Conservation (phyloP, 2,329 filamentous ascomycete species). For the Penicillium sp. region DNA sequence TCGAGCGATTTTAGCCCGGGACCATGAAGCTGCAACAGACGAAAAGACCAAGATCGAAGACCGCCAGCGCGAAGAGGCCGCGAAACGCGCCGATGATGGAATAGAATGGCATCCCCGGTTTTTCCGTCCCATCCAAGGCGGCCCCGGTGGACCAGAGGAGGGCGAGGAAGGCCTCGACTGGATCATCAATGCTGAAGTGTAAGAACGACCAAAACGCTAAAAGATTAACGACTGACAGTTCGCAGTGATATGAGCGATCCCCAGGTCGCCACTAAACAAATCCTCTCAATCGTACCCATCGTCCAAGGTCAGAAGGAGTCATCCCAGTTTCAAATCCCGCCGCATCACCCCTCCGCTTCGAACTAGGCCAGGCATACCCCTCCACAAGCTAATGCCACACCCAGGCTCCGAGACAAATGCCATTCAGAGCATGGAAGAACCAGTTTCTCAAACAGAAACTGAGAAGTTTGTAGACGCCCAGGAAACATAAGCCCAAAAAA, state of each 20-base stretch:
- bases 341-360: slow-evolving; percentile 30
- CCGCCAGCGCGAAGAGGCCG: slow-evolving; percentile 82
- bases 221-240: background rate
- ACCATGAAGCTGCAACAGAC: slow-evolving; percentile 86
- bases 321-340: slow-evolving; percentile 57
- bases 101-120: slow-evolving; percentile 85
- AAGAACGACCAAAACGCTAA: slow-evolving; percentile 29
- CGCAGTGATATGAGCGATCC: slow-evolving; percentile 62
- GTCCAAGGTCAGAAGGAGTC: slow-evolving; percentile 68
- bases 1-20: slow-evolving; percentile 74
- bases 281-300: slow-evolving; percentile 81
- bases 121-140: slow-evolving; percentile 72
- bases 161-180: slow-evolving; percentile 89
- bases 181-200: slow-evolving; percentile 89
- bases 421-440: slow-evolving; percentile 24
- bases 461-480: slow-evolving; percentile 47
- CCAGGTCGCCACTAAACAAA: slow-evolving; percentile 72
- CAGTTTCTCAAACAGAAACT: slow-evolving; percentile 40
- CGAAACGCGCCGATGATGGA: slow-evolving; percentile 71
- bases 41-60: slow-evolving; percentile 98
- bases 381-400: slow-evolving; percentile 18
- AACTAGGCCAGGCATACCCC: slow-evolving; percentile 9
- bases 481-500: slow-evolving; percentile 19
- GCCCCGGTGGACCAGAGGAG: slow-evolving; percentile 68
- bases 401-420: slow-evolving; percentile 12